Conservation (phyloP, 1,284 basidiomycete species). For the Trichosporon faecale region DNA sequence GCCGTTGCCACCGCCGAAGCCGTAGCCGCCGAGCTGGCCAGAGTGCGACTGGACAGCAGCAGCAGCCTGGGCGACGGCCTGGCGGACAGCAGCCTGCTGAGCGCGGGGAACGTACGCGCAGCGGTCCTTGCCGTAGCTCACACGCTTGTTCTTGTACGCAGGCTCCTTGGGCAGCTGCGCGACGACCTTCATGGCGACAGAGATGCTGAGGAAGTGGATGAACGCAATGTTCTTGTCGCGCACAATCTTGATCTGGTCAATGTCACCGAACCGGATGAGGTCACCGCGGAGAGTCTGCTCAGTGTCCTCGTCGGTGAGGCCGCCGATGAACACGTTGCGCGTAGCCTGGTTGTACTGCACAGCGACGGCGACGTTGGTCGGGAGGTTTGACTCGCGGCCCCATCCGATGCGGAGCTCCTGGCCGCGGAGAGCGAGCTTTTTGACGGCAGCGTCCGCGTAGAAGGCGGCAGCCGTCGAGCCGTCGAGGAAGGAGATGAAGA, state of each 20-base stretch:
- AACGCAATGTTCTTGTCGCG: slow-evolving; percentile 97
- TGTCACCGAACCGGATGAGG: slow-evolving; percentile 78
- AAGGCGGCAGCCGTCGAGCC: slow-evolving; percentile 85
- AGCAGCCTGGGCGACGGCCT: slow-evolving; percentile 59
- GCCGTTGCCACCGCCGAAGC: not conserved
- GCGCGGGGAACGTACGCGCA: slow-evolving; percentile 71
- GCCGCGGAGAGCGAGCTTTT: slow-evolving; percentile 83
- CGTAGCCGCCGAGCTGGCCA: slow-evolving; percentile 38
- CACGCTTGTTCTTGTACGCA: slow-evolving; percentile 86
- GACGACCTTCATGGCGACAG: slow-evolving; percentile 88
- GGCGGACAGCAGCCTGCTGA: slow-evolving; percentile 53
- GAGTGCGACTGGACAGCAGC: slow-evolving; percentile 52
- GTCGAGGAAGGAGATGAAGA: slow-evolving; percentile 96
- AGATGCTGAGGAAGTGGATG: slow-evolving; percentile 91
- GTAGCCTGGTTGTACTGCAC: slow-evolving; percentile 87
- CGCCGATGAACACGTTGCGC: slow-evolving; percentile 89
- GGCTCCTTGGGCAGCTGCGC: slow-evolving; percentile 82
- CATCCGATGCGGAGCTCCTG: slow-evolving; percentile 95
- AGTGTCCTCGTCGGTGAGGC: slow-evolving; percentile 78
- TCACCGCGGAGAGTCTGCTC: slow-evolving; percentile 87
- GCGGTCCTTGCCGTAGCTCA: slow-evolving; percentile 90
- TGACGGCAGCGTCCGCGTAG: slow-evolving; percentile 89
- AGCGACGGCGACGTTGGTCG: slow-evolving; percentile 74
- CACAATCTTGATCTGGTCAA: slow-evolving; percentile 97
- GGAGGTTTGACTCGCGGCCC: slow-evolving; percentile 87